Evolutionary conservation across 2,329 filamentous ascomycete species (phyloP).

Genomic region (Esteya vermicola): DNA sequence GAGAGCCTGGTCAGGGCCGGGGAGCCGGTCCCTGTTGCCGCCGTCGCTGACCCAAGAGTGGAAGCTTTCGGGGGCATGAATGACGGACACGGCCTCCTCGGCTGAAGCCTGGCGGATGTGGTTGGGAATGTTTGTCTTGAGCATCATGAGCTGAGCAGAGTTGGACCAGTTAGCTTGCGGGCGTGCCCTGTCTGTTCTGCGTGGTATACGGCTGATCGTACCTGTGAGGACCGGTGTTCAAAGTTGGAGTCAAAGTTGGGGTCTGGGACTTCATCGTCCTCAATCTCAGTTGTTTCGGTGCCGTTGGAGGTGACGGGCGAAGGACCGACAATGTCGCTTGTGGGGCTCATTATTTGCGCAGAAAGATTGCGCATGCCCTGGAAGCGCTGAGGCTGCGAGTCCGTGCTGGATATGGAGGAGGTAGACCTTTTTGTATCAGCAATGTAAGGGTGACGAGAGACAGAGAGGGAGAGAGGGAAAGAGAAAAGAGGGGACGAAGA

Average conservation of each 20-base stretch:
- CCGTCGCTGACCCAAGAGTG: conserved; percentile 52
- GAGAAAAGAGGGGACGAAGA: neutral
- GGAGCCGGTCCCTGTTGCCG: neutral
- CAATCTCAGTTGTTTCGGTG: conserved; percentile 71
- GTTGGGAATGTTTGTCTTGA: conserved; percentile 43
- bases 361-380: conserved; percentile 32
- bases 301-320: conserved; percentile 78
- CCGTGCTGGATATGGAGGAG: conserved; percentile 19
- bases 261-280: conserved; percentile 44
- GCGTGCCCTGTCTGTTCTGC: no score
- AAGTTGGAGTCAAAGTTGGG: no score
- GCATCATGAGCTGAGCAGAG: conserved; percentile 35
- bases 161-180: no score
- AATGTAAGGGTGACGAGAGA: neutral
- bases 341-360: conserved; percentile 44
- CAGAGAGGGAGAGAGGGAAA: neutral
- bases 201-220: no score
- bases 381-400: conserved; percentile 37
- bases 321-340: conserved; percentile 59
- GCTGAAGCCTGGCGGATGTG: conserved; percentile 43
- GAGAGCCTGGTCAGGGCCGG: conserved; percentile 13
- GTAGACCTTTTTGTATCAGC: conserved; percentile 20
- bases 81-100: conserved; percentile 78
- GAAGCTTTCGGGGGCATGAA: conserved; percentile 79
- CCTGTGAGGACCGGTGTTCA: no score